Evolutionary conservation across 495 filamentous ascomycete species (phyloP).

Genomic region (Aspergillus steynii): DNA sequence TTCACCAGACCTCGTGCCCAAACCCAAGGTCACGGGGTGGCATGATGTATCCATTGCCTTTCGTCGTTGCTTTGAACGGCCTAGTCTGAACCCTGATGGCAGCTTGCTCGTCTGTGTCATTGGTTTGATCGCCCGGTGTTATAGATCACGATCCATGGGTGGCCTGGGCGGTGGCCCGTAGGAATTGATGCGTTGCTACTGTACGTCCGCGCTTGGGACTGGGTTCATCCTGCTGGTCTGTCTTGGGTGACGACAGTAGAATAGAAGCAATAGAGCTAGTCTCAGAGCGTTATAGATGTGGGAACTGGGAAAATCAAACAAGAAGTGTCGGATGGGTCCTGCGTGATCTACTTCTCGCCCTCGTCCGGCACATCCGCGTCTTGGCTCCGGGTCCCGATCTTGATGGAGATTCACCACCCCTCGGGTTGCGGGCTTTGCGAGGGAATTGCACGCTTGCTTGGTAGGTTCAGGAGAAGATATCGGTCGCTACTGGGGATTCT

Average conservation of each 20-base stretch:
- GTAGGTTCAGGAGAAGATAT: not conserved
- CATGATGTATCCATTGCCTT: slow-evolving; percentile 5
- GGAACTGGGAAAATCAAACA: not conserved
- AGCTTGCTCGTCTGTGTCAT: not conserved
- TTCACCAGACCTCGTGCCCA: slow-evolving; percentile 19
- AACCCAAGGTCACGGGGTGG: slow-evolving; percentile 14
- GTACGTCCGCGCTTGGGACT: too few relatives aligned
- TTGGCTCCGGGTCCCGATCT: not conserved
- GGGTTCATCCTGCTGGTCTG: too few relatives aligned
- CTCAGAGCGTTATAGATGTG: not conserved
- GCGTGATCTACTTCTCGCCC: not conserved
- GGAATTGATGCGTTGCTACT: too few relatives aligned
- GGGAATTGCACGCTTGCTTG: too few relatives aligned
- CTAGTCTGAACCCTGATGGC: slow-evolving; percentile 1
- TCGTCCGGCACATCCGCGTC: not conserved
- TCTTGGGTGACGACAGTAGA: too few relatives aligned
- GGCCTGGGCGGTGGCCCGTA: not conserved
- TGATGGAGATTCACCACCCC: not conserved
- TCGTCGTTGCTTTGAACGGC: slow-evolving; percentile 2
- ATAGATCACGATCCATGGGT: slow-evolving; percentile 8
- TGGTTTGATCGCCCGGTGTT: not conserved
- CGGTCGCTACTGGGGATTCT: not conserved
- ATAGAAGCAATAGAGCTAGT: not conserved
- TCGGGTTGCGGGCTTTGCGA: too few relatives aligned
- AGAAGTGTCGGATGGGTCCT: too few relatives aligned